Evolutionary conservation across 2,329 filamentous ascomycete species (phyloP).

Genomic region (Cordyceps tenuipes): DNA sequence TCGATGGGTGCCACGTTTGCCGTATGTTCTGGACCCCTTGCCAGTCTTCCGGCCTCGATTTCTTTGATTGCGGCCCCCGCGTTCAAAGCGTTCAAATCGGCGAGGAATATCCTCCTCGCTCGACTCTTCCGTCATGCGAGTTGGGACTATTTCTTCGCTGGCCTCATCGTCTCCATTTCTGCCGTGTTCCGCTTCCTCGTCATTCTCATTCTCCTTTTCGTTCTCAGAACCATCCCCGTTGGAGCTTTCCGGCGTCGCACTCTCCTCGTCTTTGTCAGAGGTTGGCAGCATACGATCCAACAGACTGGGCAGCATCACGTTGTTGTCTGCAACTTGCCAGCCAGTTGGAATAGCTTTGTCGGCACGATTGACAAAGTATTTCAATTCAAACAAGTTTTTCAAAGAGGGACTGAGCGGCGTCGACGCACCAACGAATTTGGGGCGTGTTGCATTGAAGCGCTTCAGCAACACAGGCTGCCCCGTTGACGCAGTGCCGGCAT

Average conservation of each 20-base stretch:
- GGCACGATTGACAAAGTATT: conserved; percentile 48
- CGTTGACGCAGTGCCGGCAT: conserved; percentile 28
- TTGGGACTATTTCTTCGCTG: conserved; percentile 28
- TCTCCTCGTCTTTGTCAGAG: conserved; percentile 32
- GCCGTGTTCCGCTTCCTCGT: conserved; percentile 40
- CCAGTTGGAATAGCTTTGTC: conserved; percentile 60
- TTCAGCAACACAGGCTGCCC: conserved; percentile 28
- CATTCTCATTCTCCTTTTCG: conserved; percentile 39
- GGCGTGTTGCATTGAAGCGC: conserved; percentile 41
- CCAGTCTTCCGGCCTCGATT: conserved; percentile 36
- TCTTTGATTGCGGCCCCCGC: conserved; percentile 15
- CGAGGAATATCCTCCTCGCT: conserved; percentile 42
- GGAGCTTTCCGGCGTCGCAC: conserved; percentile 38
- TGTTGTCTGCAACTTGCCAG: conserved; percentile 55
- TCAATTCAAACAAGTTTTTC: conserved; percentile 69
- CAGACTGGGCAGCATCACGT: conserved; percentile 47
- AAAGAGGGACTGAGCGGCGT: conserved; percentile 54
- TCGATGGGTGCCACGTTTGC: conserved; percentile 41
- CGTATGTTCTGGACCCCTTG: conserved; percentile 36
- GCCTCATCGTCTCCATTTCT: conserved; percentile 45
- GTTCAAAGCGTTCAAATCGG: conserved; percentile 9
- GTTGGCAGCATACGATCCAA: conserved; percentile 37
- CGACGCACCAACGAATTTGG: conserved; percentile 43
- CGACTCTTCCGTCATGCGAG: conserved; percentile 52
- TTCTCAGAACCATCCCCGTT: conserved; percentile 39